phyloP scores from a whole-genome alignment of 2,329 filamentous ascomycete species.

The Beauveria bassiana region DNA sequence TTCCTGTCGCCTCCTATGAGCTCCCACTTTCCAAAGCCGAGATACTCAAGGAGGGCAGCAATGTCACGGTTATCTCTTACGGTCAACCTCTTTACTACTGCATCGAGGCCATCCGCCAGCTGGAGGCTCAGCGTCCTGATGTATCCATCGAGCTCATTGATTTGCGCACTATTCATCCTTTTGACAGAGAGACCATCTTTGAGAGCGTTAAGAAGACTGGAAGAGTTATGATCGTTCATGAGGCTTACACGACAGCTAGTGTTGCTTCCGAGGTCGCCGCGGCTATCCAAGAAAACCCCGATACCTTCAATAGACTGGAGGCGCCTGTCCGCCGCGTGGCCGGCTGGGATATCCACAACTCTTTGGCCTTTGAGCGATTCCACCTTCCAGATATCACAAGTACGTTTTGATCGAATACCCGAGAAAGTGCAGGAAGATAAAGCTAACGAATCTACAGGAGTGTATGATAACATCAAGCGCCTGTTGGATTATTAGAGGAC shows the following conservation, averaged over 20 bases:
- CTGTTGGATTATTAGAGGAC: slow-evolving; percentile 53
- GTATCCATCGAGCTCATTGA: slow-evolving; percentile 81
- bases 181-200: slow-evolving; percentile 76
- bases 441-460: slow-evolving; percentile 36
- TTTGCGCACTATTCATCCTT: slow-evolving; percentile 80
- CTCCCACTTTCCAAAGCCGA: slow-evolving; percentile 82
- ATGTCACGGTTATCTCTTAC: slow-evolving; percentile 81
- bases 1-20: slow-evolving; percentile 72
- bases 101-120: slow-evolving; percentile 64
- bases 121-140: slow-evolving; percentile 62
- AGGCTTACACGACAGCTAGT: slow-evolving; percentile 85
- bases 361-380: slow-evolving; percentile 71
- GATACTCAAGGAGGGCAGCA: slow-evolving; percentile 68
- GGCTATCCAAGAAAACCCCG: slow-evolving; percentile 69
- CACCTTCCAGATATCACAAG: slow-evolving; percentile 79
- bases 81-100: slow-evolving; percentile 86
- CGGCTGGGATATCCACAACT: slow-evolving; percentile 82
- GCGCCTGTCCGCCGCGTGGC: slow-evolving; percentile 79
- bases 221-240: slow-evolving; percentile 79
- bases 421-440: not conserved
- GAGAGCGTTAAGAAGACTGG: slow-evolving; percentile 83
- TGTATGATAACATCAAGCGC: slow-evolving; percentile 64
- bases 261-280: slow-evolving; percentile 85
- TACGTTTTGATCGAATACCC: slow-evolving; percentile 38
- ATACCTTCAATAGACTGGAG: slow-evolving; percentile 74